A percentile compares a stretch with the other conserved stretches of the same genome.
These are phyloP conservation scores for Coprinopsis sp. DNA, from an alignment of 768 basidiomycete genomes.

Conservation along the genomic window DNA sequence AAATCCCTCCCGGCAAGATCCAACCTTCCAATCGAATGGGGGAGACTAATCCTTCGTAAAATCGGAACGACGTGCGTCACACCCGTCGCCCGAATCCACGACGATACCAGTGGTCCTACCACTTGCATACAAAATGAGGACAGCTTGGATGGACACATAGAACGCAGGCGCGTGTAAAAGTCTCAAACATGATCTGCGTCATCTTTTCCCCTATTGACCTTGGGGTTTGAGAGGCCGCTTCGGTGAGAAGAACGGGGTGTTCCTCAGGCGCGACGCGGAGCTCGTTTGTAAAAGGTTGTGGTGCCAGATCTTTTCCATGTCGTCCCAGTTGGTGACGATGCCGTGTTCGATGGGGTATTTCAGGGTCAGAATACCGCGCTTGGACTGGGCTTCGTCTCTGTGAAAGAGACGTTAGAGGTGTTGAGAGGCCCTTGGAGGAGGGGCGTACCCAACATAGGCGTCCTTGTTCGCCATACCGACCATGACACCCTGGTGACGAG, in stretches of 20 bases:
- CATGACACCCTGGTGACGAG: constrained; percentile 87
- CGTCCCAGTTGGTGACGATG: constrained; percentile 1
- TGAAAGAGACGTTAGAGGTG: background rate
- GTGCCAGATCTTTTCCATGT: constrained; percentile 1
- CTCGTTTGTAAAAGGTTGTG: constrained; percentile 43
- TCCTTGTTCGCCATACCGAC: constrained; percentile 92
- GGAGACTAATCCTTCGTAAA: constrained; percentile 77
- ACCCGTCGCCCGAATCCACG: constrained; percentile 85
- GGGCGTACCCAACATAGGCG: constrained; percentile 83
- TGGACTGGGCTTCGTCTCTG: constrained; percentile 85
- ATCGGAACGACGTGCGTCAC: constrained; percentile 87
- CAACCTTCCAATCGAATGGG: constrained; percentile 77
- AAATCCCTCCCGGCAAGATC: constrained; percentile 57
- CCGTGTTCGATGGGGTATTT: constrained; percentile 54
- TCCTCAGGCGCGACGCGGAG: constrained; percentile 78
- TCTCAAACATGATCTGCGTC: constrained; percentile 48
- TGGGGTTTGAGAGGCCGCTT: constrained; percentile 79
- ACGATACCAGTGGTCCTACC: constrained; percentile 86
- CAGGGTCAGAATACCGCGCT: constrained; percentile 82
- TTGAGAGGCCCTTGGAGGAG: too few relatives aligned
- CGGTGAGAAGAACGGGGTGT: constrained; percentile 77
- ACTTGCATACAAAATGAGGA: constrained; percentile 77
- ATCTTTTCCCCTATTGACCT: constrained; percentile 50
- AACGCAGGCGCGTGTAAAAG: constrained; percentile 81
- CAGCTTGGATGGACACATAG: constrained; percentile 79